Evolutionary conservation across 1,284 basidiomycete genomes (phyloP), one percentile per base, ranked within the genome.

Genomic region (Sporisorium scitamineum): DNA sequence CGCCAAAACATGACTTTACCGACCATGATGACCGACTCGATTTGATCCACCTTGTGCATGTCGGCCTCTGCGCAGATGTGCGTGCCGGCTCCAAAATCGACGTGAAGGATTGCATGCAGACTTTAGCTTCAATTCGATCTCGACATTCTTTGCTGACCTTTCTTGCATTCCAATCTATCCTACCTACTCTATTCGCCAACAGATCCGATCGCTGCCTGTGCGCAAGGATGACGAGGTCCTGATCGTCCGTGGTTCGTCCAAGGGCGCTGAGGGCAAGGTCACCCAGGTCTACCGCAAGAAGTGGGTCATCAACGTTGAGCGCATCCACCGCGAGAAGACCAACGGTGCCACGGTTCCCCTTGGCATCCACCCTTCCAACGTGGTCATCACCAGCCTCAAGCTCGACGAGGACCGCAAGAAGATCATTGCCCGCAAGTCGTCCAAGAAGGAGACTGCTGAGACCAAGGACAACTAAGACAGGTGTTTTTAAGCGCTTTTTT

Each of bases 171-270:
- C 39, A n/a, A 39, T 8, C 18, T n/a, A 8, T 4, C 39, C 18
- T 34, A 31, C 11, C 10, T 48, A 24, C 51, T 24, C 20, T 48
- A 47, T 18, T 6, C 31, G 13, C 3, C n/a, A 32, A 55, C 87
- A 94, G 93, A 88, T 91, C 80, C 94, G 95, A 82, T 94, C 96
- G 70, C 88, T 99, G 80, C 95, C 97, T 70, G 91, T 99, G 85
- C 93, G 95, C 87, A 97, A 97, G 88, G 96, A 97, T 85, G 97
- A 98, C 87, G 96, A 98, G 89, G 97, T 99, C 75, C 89, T 93
- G 86, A 95, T 99, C 84, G 94, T 98, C 70, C 85, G 86, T 60
- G 86, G 86, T 45, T 80, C 80, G 90, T 94, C 81, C 91, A 96
- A 77, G 91, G 95, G 87, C 58, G 63, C 79, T 32, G 97, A 99